phyloP scores from a whole-genome alignment of 2,329 filamentous ascomycete species.

The Ciborinia camelliae region DNA sequence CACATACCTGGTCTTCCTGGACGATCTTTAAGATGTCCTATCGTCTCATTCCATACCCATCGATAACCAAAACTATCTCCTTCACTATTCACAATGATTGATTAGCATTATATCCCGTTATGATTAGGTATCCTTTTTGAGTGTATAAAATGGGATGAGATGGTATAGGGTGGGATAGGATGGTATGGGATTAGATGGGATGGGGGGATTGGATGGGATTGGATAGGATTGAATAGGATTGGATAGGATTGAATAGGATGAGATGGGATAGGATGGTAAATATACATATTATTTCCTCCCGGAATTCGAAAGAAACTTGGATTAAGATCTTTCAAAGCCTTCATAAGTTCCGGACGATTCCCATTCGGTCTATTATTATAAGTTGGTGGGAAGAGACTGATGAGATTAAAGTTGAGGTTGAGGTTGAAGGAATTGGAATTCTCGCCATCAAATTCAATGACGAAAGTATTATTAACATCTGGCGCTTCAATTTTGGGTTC shows the following conservation, averaged over 20 bases:
- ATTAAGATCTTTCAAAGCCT: conserved; percentile 50
- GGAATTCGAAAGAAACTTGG: conserved; percentile 60
- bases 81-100: conserved; percentile 25
- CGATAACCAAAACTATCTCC: conserved; percentile 29
- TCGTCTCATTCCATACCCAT: conserved; percentile 42
- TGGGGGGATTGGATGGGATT: neutral
- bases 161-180: neutral
- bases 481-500: conserved; percentile 23
- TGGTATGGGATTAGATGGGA: neutral
- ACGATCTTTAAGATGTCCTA: conserved; percentile 41
- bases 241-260: too few relatives aligned
- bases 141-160: neutral
- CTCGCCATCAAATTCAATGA: conserved; percentile 47
- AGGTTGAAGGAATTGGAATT: too few relatives aligned
- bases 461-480: conserved; percentile 52
- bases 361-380: conserved; percentile 57
- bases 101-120: conserved; percentile 32
- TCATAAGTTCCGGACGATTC: conserved; percentile 52
- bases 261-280: conserved; percentile 4
- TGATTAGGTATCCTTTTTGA: too few relatives aligned
- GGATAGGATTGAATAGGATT: neutral
- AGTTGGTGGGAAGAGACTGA: conserved; percentile 58
- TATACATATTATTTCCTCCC: conserved; percentile 59
- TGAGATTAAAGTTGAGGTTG: conserved; percentile 57
- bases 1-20: conserved; percentile 42